A percentile compares a stretch with the other conserved stretches of the same genome.
phyloP scores from a whole-genome alignment of 306 rosid genomes.

The Prinsepia uniflora region DNA sequence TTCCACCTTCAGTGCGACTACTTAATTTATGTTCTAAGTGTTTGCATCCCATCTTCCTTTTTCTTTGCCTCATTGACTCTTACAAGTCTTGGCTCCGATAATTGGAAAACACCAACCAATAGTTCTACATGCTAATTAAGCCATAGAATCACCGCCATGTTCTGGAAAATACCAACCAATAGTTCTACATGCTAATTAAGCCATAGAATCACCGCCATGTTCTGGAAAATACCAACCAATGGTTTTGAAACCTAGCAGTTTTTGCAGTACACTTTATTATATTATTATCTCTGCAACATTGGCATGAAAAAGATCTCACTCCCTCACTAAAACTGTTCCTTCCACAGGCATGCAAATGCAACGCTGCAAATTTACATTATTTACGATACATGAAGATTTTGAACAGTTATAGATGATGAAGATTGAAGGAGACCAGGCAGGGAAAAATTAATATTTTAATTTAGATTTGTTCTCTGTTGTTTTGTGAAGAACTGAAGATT shows the following conservation, averaged over 20 bases:
- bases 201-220: neutral
- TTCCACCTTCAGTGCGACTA: too few relatives aligned
- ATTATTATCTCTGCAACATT: neutral
- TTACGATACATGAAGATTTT: slow-evolving; percentile 6
- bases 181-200: too few relatives aligned
- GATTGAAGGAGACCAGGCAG: slow-evolving; percentile 1
- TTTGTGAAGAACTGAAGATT: slow-evolving; percentile 71
- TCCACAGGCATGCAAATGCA: slow-evolving; percentile 37
- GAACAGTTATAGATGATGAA: slow-evolving; percentile 40
- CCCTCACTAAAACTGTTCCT: slow-evolving; percentile 27
- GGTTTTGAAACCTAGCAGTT: neutral
- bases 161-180: neutral
- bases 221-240: too few relatives aligned
- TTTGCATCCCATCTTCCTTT: too few relatives aligned
- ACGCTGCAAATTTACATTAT: too few relatives aligned
- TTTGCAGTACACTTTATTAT: neutral
- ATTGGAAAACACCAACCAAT: too few relatives aligned
- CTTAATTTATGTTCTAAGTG: too few relatives aligned
- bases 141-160: neutral
- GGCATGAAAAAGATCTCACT: slow-evolving; percentile 44
- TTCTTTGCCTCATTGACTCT: too few relatives aligned
- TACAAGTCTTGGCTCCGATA: too few relatives aligned
- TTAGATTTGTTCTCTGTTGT: slow-evolving; percentile 41
- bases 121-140: too few relatives aligned
- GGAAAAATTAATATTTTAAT: slow-evolving; percentile 4